Evolutionary conservation across 1,139 yeast species (phyloP).

Genomic region (Taphrina wiesneri): DNA sequence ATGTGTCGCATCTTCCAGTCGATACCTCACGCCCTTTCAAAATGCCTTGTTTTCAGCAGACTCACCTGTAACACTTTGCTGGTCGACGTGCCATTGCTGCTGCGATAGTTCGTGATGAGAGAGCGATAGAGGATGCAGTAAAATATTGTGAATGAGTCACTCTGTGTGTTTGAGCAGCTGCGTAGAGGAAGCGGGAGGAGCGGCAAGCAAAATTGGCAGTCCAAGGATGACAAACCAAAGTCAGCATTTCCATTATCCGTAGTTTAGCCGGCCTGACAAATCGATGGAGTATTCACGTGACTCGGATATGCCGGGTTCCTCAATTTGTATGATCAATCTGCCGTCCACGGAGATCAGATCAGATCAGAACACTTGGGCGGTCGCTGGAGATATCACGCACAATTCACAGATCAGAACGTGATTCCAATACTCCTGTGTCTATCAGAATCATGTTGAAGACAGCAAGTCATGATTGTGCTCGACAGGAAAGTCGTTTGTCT

Average conservation of each 20-base stretch:
- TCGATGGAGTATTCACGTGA: not conserved
- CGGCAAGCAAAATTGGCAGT: conserved; percentile 11
- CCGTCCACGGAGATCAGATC: too few species aligned
- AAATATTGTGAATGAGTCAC: not conserved
- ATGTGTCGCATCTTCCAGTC: not conserved
- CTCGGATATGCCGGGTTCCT: not conserved
- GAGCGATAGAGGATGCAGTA: not conserved
- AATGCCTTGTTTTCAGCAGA: not conserved
- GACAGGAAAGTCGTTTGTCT: too few species aligned
- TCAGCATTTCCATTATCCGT: not conserved
- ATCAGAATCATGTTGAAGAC: too few species aligned
- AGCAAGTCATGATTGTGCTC: too few species aligned
- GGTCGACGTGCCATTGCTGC: conserved; percentile 99
- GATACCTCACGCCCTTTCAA: not conserved
- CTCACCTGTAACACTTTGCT: conserved; percentile 92
- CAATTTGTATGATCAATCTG: too few species aligned
- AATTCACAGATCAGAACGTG: too few species aligned
- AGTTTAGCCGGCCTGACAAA: not conserved
- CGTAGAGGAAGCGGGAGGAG: not conserved
- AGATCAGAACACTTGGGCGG: too few species aligned
- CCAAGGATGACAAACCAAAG: conserved; percentile 3
- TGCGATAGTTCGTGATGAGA: conserved; percentile 5
- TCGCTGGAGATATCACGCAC: too few species aligned
- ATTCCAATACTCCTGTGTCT: too few species aligned
- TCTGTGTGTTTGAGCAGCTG: not conserved